Conservation (phyloP, 2,329 filamentous ascomycete genomes). For the Talaromyces sp. region DNA sequence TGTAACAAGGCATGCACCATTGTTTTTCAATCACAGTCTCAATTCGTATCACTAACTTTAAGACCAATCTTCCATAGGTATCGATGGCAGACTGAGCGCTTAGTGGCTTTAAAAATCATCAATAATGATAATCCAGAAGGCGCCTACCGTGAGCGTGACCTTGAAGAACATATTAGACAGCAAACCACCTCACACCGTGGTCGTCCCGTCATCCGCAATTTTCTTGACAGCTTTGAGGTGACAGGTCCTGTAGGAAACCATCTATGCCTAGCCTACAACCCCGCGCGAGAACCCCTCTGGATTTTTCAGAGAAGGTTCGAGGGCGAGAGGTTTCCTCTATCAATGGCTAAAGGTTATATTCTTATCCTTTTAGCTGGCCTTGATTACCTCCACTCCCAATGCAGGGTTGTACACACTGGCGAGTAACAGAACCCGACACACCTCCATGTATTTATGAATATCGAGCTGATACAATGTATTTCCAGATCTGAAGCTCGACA, state of each 20-base stretch:
- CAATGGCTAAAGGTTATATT: conserved; percentile 35
- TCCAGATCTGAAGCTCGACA: conserved; percentile 44
- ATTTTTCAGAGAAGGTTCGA: conserved; percentile 39
- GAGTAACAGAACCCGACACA: not conserved
- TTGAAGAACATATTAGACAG: conserved; percentile 32
- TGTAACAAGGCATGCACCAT: conserved; percentile 23
- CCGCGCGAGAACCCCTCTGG: conserved; percentile 41
- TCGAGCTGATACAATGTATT: not conserved
- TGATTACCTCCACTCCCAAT: conserved; percentile 3
- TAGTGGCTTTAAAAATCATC: conserved; percentile 27
- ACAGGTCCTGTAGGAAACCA: conserved; percentile 18
- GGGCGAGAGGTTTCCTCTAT: conserved; percentile 16
- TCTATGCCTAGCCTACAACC: conserved; percentile 36
- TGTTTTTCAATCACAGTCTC: conserved; percentile 17
- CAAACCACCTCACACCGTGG: conserved; percentile 27
- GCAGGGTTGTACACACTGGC: not conserved
- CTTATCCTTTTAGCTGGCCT: conserved; percentile 40
- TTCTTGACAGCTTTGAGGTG: conserved; percentile 10
- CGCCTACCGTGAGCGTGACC: conserved; percentile 31
- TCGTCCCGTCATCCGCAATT: conserved; percentile 20
- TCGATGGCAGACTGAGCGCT: conserved; percentile 21
- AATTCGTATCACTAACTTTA: conserved; percentile 19
- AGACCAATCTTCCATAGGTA: conserved; percentile 21
- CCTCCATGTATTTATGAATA: not conserved
- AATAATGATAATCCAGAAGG: conserved; percentile 21